A percentile compares a stretch with the other conserved stretches of the same genome.
Conservation (phyloP, 108 stramenopile species). For the Epithemia pelagica region DNA sequence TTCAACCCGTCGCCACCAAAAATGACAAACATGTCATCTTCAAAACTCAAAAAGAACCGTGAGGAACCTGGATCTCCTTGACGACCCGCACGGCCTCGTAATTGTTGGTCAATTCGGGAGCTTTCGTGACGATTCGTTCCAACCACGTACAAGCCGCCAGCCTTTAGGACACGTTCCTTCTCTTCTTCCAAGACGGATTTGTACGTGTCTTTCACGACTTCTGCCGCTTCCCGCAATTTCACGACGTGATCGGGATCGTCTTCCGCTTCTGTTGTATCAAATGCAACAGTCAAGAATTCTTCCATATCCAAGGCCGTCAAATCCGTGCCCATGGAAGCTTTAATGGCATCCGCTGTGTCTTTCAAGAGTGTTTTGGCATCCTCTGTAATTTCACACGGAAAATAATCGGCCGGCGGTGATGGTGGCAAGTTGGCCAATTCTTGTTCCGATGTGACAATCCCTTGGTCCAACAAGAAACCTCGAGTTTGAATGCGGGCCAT, state of each 20-base stretch:
- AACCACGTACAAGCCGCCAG: conserved; percentile 93
- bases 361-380: conserved; percentile 47
- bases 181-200: conserved; percentile 64
- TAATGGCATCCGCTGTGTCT: conserved; percentile 57
- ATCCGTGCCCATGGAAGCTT: conserved; percentile 48
- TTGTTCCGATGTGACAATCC: conserved; percentile 49
- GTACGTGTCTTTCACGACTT: conserved; percentile 69
- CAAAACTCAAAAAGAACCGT: conserved; percentile 89
- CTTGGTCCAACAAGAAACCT: conserved; percentile 57
- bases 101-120: conserved; percentile 88
- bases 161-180: conserved; percentile 64
- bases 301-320: conserved; percentile 73
- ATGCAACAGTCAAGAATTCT: conserved; percentile 84
- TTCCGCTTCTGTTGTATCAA: conserved; percentile 83
- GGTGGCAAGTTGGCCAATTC: conserved; percentile 50
- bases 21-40: conserved; percentile 95
- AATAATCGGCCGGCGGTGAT: conserved; percentile 65
- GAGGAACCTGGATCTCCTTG: conserved; percentile 95
- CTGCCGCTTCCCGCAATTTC: conserved; percentile 71
- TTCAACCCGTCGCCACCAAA: conserved; percentile 81
- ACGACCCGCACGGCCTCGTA: conserved; percentile 90
- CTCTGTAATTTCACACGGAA: conserved; percentile 64
- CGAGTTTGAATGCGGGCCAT: conserved; percentile 81
- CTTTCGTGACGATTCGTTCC: conserved; percentile 94
- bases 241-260: conserved; percentile 70